Evolutionary conservation across 192 early-diverging fungal genomes (phyloP).

Genomic region (Coemansia brasiliensis): DNA sequence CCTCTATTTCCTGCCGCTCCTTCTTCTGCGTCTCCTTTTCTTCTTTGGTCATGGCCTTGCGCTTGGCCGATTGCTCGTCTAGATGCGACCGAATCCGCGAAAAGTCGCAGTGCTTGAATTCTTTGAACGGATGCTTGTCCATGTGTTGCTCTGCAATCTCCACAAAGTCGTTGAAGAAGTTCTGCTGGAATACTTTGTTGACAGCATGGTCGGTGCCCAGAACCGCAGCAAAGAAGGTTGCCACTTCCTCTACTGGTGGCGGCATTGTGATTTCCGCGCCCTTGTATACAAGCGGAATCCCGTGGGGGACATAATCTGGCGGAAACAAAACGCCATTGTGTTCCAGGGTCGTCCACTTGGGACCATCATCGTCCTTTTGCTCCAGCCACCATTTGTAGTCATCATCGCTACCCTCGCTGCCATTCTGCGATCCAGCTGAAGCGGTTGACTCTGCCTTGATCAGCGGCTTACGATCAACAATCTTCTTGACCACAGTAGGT

Average conservation of each 20-base stretch:
- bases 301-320: slow-evolving; percentile 86
- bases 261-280: slow-evolving; percentile 65
- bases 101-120: slow-evolving; percentile 88
- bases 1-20: slow-evolving; percentile 69
- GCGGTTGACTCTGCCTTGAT: slow-evolving; percentile 44
- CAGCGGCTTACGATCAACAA: slow-evolving; percentile 29
- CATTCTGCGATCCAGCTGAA: slow-evolving; percentile 15
- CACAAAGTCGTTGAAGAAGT: slow-evolving; percentile 92
- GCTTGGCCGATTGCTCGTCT: slow-evolving; percentile 71
- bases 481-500: slow-evolving; percentile 10
- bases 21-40: slow-evolving; percentile 82
- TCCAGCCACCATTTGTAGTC: slow-evolving; percentile 73
- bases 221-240: slow-evolving; percentile 88
- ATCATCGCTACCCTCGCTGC: slow-evolving; percentile 56
- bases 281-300: slow-evolving; percentile 84
- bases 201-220: slow-evolving; percentile 80
- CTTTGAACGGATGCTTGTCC: slow-evolving; percentile 64
- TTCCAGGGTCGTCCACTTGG: slow-evolving; percentile 85
- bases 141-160: slow-evolving; percentile 63
- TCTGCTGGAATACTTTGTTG: slow-evolving; percentile 82
- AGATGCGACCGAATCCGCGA: slow-evolving; percentile 79
- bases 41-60: slow-evolving; percentile 84
- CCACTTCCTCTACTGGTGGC: slow-evolving; percentile 90
- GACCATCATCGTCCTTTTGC: slow-evolving; percentile 60
- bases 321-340: slow-evolving; percentile 91